Conservation (phyloP, 2,329 filamentous ascomycete species). For the Akanthomyces muscarius region DNA sequence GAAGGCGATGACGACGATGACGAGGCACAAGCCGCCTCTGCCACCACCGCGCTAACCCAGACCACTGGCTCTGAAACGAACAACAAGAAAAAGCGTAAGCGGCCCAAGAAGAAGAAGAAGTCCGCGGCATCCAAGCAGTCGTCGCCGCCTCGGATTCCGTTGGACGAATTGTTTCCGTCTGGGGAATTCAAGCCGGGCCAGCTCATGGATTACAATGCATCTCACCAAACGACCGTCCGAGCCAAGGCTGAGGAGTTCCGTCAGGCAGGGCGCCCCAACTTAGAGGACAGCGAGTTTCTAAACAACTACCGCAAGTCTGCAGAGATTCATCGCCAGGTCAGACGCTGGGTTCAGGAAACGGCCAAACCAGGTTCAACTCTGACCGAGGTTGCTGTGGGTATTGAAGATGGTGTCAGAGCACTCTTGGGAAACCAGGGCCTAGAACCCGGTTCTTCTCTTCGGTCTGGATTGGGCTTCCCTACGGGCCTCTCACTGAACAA, state of each 20-base stretch:
- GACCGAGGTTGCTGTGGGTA: slow-evolving; percentile 74
- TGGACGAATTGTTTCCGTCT: slow-evolving; percentile 29
- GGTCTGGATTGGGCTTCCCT: slow-evolving; percentile 77
- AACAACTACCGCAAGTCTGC: slow-evolving; percentile 74
- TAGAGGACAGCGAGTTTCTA: slow-evolving; percentile 54
- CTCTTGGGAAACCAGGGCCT: slow-evolving; percentile 70
- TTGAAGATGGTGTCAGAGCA: slow-evolving; percentile 73
- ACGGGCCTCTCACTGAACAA: slow-evolving; percentile 78
- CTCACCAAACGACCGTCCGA: slow-evolving; percentile 23
- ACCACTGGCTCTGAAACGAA: neutral
- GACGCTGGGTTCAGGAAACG: slow-evolving; percentile 71
- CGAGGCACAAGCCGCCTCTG: slow-evolving; percentile 17
- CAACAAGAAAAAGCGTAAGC: slow-evolving; percentile 26
- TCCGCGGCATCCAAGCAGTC: slow-evolving; percentile 25
- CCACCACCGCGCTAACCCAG: slow-evolving; percentile 23
- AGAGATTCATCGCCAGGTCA: slow-evolving; percentile 76
- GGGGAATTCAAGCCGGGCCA: slow-evolving; percentile 30
- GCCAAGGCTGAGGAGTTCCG: slow-evolving; percentile 27
- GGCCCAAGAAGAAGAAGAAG: slow-evolving; percentile 23
- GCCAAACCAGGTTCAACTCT: slow-evolving; percentile 75
- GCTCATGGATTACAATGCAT: slow-evolving; percentile 23
- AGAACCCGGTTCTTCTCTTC: slow-evolving; percentile 68
- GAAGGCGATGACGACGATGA: slow-evolving; percentile 25
- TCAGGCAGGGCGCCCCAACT: slow-evolving; percentile 21
- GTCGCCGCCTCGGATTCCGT: slow-evolving; percentile 31